Base-by-base conservation (phyloP, 1,284 basidiomycete species). In the Sparassis latifolia region DNA sequence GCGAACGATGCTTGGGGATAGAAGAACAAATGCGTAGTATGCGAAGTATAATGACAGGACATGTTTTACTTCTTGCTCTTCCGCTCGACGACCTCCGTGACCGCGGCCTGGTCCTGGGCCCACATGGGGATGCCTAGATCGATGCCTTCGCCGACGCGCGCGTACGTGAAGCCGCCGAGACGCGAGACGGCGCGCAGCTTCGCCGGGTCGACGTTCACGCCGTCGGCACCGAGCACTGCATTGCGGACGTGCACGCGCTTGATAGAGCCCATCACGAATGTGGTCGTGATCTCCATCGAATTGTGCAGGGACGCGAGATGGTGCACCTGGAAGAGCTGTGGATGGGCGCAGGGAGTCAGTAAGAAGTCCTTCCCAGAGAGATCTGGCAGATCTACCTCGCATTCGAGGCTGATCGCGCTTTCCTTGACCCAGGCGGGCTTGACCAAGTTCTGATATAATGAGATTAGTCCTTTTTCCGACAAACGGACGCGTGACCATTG, bases 401-500 rank as follows among this genome's bases (percentile, higher is more conserved):
- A 90, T 69, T 90, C 89, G 66, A 90, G 75, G 49, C 78, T 77
- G 52, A 89, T 77, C 2, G 80, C 79, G 54, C 84, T 83, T 67
- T 91, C 88, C 53, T 73, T 78, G 2, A 90, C 85, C 50, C 84
- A 74, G 12, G 85, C 73, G 2, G 84, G 80, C 59, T 78, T 79
- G 47, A 89, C 77, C 39, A 47, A 51, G 53, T 61, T 27, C 3
- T n/a, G 31, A 43, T 41, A 33, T 10, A 20, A 45, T n/a, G 35
- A 39, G 28, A 33, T 45, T 20, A 42, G 27, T 33, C 28, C 46
- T 28, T 20, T 4, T 27, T 3, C 7, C 2, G n/a, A 27, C 9
- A 38, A 42, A 9, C 35, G 12, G 35, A 6, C 7, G 35, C 35
- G 35, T 37, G 35, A 37, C 35, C 6, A 20, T 20, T 20, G 20